Base-by-base conservation (phyloP, 2,329 filamentous ascomycete genomes). In the Claviceps pazoutovae region DNA sequence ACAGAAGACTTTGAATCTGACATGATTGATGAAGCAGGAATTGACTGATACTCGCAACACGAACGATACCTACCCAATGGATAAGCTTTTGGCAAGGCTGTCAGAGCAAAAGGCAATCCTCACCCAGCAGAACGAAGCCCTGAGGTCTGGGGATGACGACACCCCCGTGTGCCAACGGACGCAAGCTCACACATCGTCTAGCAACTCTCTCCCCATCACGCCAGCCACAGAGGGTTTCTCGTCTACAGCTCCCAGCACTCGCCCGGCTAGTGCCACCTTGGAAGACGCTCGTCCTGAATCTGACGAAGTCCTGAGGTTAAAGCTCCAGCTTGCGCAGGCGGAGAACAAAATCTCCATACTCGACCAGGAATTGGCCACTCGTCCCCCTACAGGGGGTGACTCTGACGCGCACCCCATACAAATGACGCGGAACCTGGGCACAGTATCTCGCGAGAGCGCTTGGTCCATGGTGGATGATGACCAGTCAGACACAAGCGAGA, bases 11-110 rank as follows among this genome's bases (percentile, higher is more conserved):
- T 42, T 48, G 19, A 39, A 39, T 41, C 19, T 56, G 46, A 58
- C 48, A 58, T 58, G 13, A 19, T 11, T 30, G 62, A 60, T 61
- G 42, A 63, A 72, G 69, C 74, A 72, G 67, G 67, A 71, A 58
- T 72, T 23, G 1, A 36, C 13, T 23, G 50, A 54, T 38, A 14
- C 26, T 3, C 41, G 30, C 36, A 42, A 37, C 34, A 42, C 5
- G 34, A 78, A 61, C 46, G 73, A 75, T 42, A 56, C 67, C 34
- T 76, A 73, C 51, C 73, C 75, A 8, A 80, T 90, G 73, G 86
- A 93, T 60, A 82, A 82, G 54, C 78, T 89, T 49, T 71, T 89
- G 56, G 79, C 83, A 52, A 85, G 83, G 62, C 74, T 91, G 47
- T 79, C 80, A n/a, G 82, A 89, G 64, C 84, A 88, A 60, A 79